Conservation (phyloP, 345 rosid genomes). For the Arabidopsis arenosa region DNA sequence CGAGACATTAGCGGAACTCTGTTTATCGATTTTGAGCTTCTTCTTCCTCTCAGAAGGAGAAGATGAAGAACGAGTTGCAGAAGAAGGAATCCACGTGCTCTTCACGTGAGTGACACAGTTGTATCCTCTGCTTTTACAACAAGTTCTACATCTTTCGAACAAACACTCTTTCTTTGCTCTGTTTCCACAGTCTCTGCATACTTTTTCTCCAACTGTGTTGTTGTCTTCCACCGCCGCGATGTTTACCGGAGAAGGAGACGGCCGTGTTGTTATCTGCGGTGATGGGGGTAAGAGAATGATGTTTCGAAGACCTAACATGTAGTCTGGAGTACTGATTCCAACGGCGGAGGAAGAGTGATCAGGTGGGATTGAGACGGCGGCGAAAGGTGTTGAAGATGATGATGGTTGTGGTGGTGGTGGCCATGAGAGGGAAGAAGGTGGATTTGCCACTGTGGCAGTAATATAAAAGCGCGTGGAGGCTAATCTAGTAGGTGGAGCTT, state of each 20-base stretch:
- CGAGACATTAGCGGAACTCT: conserved; percentile 46
- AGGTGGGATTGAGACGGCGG: conserved; percentile 14
- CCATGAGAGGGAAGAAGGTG: conserved; percentile 44
- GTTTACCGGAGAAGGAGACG: conserved; percentile 36
- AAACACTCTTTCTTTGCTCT: conserved; percentile 82
- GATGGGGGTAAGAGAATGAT: conserved; percentile 59
- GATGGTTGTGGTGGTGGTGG: conserved; percentile 36
- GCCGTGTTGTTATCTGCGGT: conserved; percentile 39
- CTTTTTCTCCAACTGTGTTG: conserved; percentile 46
- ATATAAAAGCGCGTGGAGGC: conserved; percentile 40
- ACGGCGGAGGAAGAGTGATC: conserved; percentile 26
- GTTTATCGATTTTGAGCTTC: conserved; percentile 53
- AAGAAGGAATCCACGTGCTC: conserved; percentile 86
- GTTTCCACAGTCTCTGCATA: conserved; percentile 79
- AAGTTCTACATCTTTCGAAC: conserved; percentile 74
- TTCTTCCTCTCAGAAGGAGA: conserved; percentile 57
- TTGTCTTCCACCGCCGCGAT: conserved; percentile 28
- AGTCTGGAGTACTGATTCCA: conserved; percentile 34
- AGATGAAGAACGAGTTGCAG: conserved; percentile 53
- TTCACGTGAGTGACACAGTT: conserved; percentile 77
- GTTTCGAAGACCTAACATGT: conserved; percentile 76
- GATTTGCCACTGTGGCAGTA: conserved; percentile 44
- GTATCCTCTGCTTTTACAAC: conserved; percentile 77
- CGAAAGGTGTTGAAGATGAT: conserved; percentile 25
- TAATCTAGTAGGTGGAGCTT: conserved; percentile 38